Evolutionary conservation across 768 basidiomycete genomes (phyloP).

Genomic region (Serendipita sp.): DNA sequence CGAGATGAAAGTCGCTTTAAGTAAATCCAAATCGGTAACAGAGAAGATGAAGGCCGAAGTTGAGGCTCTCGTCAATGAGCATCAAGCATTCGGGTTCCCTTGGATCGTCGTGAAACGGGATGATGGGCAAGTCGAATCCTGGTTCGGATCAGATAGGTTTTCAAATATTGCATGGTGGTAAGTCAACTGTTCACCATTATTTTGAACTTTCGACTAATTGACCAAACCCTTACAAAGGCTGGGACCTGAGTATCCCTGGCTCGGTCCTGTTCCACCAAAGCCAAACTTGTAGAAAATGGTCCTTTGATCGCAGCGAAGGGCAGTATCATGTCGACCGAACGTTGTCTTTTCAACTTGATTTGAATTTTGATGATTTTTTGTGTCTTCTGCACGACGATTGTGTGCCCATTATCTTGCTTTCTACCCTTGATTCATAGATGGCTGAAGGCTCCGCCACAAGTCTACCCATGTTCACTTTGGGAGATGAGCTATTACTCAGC

Average conservation of each 20-base stretch:
- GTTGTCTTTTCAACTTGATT: too few relatives aligned
- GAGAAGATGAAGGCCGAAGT: not conserved
- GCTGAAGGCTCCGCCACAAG: not conserved
- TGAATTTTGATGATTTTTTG: too few relatives aligned
- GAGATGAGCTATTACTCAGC: not conserved
- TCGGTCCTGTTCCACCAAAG: not conserved
- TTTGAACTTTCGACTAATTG: not conserved
- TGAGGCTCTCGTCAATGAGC: not conserved
- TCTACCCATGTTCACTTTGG: not conserved
- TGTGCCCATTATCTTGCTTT: too few relatives aligned
- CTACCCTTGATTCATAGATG: too few relatives aligned
- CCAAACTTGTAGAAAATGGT: not conserved
- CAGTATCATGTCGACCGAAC: too few relatives aligned
- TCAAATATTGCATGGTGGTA: not conserved
- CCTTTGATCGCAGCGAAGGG: too few relatives aligned
- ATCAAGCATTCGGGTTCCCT: constrained; percentile 5
- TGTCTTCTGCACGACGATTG: too few relatives aligned
- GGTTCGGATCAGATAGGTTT: constrained; percentile 3
- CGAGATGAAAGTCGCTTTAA: not conserved
- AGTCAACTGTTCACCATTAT: not conserved
- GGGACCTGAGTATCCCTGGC: not conserved
- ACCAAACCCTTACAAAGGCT: not conserved
- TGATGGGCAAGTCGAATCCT: not conserved
- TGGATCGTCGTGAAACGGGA: constrained; percentile 3
- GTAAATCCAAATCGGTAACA: not conserved